These are phyloP conservation scores for Marsdenia floribunda DNA, from an alignment of 257 asterid genomes.

Conservation along the genomic window DNA sequence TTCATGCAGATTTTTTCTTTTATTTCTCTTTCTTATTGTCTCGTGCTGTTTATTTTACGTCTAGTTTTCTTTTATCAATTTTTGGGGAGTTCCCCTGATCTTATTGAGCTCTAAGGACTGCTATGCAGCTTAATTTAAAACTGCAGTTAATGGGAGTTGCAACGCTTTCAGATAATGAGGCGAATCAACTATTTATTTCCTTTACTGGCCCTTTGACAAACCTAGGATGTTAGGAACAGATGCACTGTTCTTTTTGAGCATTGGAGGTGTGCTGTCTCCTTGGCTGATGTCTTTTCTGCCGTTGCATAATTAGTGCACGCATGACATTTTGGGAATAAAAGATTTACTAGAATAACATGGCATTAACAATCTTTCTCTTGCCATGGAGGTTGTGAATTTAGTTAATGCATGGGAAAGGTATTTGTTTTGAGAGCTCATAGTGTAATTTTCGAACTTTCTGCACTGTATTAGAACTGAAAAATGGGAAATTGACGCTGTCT, in stretches of 20 bases:
- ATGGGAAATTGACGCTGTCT: background rate
- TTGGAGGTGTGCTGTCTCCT: background rate
- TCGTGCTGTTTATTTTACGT: background rate
- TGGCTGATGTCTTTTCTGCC: background rate
- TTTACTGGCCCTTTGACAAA: background rate
- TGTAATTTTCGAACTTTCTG: background rate
- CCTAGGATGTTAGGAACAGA: background rate
- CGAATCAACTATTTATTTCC: background rate
- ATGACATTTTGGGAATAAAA: too few relatives aligned
- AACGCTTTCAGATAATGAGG: background rate
- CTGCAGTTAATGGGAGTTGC: background rate
- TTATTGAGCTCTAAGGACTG: background rate
- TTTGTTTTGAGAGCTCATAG: background rate
- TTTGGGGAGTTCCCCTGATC: background rate
- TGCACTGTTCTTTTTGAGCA: background rate
- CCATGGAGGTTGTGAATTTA: too few relatives aligned
- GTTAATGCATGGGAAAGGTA: background rate
- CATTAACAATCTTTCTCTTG: background rate
- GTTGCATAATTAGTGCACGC: too few relatives aligned
- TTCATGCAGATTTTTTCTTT: background rate
- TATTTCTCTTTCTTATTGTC: background rate
- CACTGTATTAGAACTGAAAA: background rate
- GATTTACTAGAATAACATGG: background rate
- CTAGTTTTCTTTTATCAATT: background rate
- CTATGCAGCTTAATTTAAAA: background rate